Evolutionary conservation across 2,329 filamentous ascomycete species (phyloP), one percentile per base, ranked within the genome.

Genomic region (Trichoderma simmonsii): DNA sequence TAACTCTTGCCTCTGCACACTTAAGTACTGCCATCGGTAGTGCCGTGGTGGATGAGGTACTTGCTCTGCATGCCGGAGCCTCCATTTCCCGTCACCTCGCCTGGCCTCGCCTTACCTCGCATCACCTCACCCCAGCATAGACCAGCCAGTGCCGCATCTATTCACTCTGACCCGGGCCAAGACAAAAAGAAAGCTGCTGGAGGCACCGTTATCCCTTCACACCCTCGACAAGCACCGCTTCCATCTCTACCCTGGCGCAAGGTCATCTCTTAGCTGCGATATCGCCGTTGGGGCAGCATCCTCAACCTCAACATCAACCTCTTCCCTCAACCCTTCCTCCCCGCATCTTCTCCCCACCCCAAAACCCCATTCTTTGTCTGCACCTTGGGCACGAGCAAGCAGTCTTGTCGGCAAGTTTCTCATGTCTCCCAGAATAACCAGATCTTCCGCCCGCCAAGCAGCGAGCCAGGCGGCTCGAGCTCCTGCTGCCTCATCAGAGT

Each of bases 371-470:
- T 74, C 78, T 71, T 76, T 75, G 79, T 80, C 71, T 73, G 66
- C 62, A 56, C 30, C 60, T 70, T 59, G 66, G 56, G 62, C 81
- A 57, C 48, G 67, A 70, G 39, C 56, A 63, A 61, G 43, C 60
- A 62, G 30, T 51, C 36, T 66, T 60, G 34, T 62, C 61, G 54
- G 36, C 68, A 63, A 73, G 60, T 67, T 71, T 91, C 93, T 95
- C 91, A 98, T 97, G 94, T 93, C 93, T 90, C 86, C 91, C 89
- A 98, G 95, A 93, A 91, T 96, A 80, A 98, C 95, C 87, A 94
- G 95, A 87, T 96, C 95, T 80, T 92, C 95, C 83, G 92, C 95
- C 86, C 94, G 94, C 87, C 91, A 93, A 89, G 93, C 93, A 86
- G 92, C 93, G 81, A 89, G 83, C 80, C 86, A 85, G 80, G 84